Evolutionary conservation across 768 basidiomycete genomes (phyloP), one percentile per base, ranked within the genome.

Genomic region (Rhizopogon vinicolor): DNA sequence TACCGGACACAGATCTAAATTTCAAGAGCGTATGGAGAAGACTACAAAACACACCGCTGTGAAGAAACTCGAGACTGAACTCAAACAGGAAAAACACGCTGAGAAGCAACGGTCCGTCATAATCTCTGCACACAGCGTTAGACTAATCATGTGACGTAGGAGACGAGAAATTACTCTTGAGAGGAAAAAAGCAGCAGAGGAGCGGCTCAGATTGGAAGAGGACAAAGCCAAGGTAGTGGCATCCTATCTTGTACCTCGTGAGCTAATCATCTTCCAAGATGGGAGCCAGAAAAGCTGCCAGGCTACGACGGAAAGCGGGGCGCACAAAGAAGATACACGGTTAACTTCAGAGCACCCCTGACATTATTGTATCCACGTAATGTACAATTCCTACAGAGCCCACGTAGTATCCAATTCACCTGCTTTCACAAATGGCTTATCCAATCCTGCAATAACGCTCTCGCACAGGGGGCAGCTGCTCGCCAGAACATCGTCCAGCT

Each of bases 401-500:
- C 91, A 93, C 52, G 86, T 89, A 52, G 77, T 75, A 70, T 92
- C 89, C 41, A 79, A 75, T 71, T 94, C 92, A 31, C 85, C 93
- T 35, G 85, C 81, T 60, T 80, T 78, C 48, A 90, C 82, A 63
- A 98, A 98, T 12, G 92, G 86, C 68, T 84, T 87, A 68, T 98
- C 95, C 62, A 98, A 70, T 5, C 89, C 87, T 5, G 78, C 84
- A 44, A 97, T 80, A 16, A 94, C 89, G 58, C 87, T 87, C 66
- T 98, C 97, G 69, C 97, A 99, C 55, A 98, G 72, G 31, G 95
- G 94, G 74, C 97, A 98, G 56, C 80, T 91, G 61, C 88, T 86
- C 16, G 94, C 88, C 41, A 99, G 75, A 57, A 98, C 68, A 52
- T 93, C 90, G 62, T 99, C 97, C 65, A 99, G 68, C 74, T 98